Conservation (phyloP, 192 early-diverging fungal genomes). For the Mortierella hygrophila region DNA sequence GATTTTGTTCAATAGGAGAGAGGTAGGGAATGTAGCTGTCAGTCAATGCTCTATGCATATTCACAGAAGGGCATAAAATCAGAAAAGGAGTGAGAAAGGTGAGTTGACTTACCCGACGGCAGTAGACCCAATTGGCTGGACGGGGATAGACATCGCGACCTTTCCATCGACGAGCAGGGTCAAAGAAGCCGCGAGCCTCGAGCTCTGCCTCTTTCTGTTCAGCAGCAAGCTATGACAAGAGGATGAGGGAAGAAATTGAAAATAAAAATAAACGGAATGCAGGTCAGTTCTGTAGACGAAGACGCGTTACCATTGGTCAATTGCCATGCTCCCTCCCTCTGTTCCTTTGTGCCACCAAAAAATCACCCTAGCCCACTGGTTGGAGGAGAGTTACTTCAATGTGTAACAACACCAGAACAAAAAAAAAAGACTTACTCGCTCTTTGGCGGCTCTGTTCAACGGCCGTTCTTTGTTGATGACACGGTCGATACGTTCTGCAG, state of each 20-base stretch:
- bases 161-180: conserved; percentile 53
- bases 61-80: no score
- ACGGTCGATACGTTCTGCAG: conserved; percentile 50
- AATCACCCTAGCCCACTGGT: neutral
- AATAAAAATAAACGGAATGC: neutral
- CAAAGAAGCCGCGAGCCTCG: conserved; percentile 50
- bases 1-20: neutral
- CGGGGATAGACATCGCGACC: conserved; percentile 53
- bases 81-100: no score
- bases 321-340: neutral
- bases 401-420: neutral
- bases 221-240: conserved; percentile 27
- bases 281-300: neutral
- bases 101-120: conserved; percentile 33
- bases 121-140: conserved; percentile 54
- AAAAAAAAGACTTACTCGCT: conserved; percentile 22
- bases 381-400: no score
- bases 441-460: conserved; percentile 40
- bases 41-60: no score
- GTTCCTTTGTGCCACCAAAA: neutral
- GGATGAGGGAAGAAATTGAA: neutral
- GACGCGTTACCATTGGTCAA: neutral
- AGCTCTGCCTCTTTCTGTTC: conserved; percentile 53
- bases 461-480: conserved; percentile 49
- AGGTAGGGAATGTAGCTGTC: no score